Evolutionary conservation across 139 green algal species (phyloP).

Genomic region (Chara braunii): DNA sequence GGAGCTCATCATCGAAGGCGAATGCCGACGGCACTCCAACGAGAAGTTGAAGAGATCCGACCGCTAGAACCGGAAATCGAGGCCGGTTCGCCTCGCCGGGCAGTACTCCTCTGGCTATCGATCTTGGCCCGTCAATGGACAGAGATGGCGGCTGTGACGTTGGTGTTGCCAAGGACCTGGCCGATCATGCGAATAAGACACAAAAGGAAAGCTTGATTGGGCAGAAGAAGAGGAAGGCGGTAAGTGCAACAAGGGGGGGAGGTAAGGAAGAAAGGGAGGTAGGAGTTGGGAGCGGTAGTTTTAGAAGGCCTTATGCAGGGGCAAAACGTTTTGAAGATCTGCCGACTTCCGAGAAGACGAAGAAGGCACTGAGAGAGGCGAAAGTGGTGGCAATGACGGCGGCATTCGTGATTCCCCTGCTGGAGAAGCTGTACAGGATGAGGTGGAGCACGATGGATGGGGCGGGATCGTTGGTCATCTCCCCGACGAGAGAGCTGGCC

Average conservation of each 20-base stretch:
- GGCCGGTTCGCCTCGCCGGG: slow-evolving; percentile 16
- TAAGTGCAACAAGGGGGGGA: no score
- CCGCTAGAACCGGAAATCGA: slow-evolving; percentile 20
- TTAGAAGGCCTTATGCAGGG: slow-evolving; percentile 30
- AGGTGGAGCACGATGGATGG: slow-evolving; percentile 79
- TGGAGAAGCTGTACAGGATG: slow-evolving; percentile 81
- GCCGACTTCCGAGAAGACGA: slow-evolving; percentile 33
- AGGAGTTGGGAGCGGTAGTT: no score
- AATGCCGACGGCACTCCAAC: background rate
- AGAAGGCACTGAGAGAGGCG: slow-evolving; percentile 17
- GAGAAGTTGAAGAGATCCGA: slow-evolving; percentile 18
- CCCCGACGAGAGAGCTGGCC: slow-evolving; percentile 89
- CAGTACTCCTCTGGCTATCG: slow-evolving; percentile 17
- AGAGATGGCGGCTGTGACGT: no score
- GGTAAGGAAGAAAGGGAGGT: no score
- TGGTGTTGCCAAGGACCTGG: slow-evolving; percentile 8
- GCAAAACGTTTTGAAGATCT: slow-evolving; percentile 29
- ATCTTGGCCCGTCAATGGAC: slow-evolving; percentile 7
- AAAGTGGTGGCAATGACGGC: slow-evolving; percentile 60
- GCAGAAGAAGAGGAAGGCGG: background rate
- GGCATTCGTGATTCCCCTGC: slow-evolving; percentile 83
- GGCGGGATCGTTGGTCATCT: slow-evolving; percentile 84
- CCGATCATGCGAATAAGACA: background rate
- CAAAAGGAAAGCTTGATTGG: background rate
- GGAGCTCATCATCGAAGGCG: background rate